Percentiles rank a stretch among this genome's conserved stretches.
phyloP scores from a whole-genome alignment of 805 yeast genomes.

The Candida andamanensis region DNA sequence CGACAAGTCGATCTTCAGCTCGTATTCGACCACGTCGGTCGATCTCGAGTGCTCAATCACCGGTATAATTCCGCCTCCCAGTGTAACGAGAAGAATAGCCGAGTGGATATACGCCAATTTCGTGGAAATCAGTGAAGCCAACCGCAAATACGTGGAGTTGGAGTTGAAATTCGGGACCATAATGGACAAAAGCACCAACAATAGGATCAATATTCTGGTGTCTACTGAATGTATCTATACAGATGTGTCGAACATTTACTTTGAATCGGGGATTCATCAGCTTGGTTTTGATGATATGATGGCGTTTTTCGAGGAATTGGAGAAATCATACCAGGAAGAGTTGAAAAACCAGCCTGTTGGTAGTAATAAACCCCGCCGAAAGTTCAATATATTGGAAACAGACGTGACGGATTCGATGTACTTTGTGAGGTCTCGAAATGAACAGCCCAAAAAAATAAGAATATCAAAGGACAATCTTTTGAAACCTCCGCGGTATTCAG shows the following conservation, averaged over 20 bases:
- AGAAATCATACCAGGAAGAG: conserved; percentile 44
- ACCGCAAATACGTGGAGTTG: conserved; percentile 55
- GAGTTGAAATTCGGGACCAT: conserved; percentile 73
- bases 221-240: conserved; percentile 63
- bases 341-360: conserved; percentile 14
- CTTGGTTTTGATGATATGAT: conserved; percentile 54
- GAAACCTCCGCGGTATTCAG: conserved; percentile 63
- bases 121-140: conserved; percentile 53
- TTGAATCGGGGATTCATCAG: conserved; percentile 63
- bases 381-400: conserved; percentile 56
- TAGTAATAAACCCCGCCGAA: conserved; percentile 33
- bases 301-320: conserved; percentile 50
- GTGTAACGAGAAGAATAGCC: conserved; percentile 72
- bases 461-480: conserved; percentile 57
- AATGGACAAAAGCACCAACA: conserved; percentile 57
- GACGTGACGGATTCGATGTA: conserved; percentile 61
- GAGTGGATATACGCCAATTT: conserved; percentile 88
- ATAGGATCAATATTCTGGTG: conserved; percentile 59
- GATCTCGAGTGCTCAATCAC: conserved; percentile 54
- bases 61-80: conserved; percentile 74
- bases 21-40: conserved; percentile 24
- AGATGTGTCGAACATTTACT: conserved; percentile 49
- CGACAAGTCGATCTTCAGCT: conserved; percentile 26
- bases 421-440: conserved; percentile 57
- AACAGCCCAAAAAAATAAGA: conserved; percentile 59